A percentile compares a stretch with the other conserved stretches of the same genome.
These are phyloP conservation scores for Pleurotus sapidus DNA, from an alignment of 768 basidiomycete genomes.

Conservation along the genomic window DNA sequence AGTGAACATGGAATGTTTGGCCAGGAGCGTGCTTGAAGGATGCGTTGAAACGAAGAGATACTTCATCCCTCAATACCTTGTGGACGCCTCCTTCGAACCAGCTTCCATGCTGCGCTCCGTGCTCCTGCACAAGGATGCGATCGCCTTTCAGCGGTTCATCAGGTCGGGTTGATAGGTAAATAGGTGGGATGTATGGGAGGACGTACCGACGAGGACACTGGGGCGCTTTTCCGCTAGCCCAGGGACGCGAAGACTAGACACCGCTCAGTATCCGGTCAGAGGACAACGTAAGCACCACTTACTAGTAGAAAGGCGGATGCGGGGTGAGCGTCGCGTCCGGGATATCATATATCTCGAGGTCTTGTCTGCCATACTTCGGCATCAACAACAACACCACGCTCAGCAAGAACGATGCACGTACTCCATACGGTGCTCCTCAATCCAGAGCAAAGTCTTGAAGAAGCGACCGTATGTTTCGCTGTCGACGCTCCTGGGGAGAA, in stretches of 20 bases:
- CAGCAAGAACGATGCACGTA: constrained; percentile 14
- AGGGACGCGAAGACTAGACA: constrained; percentile 36
- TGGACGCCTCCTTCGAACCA: constrained; percentile 66
- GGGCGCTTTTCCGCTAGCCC: constrained; percentile 59
- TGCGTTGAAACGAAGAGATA: constrained; percentile 46
- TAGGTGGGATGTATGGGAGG: background rate
- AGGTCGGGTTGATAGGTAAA: background rate
- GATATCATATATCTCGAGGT: constrained; percentile 39
- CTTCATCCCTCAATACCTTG: constrained; percentile 41
- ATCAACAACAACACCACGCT: background rate
- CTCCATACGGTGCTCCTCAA: constrained; percentile 48
- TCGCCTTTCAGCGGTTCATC: constrained; percentile 36
- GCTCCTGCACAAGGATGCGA: constrained; percentile 46
- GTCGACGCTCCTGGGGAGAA: constrained; percentile 39
- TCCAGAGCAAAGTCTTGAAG: constrained; percentile 54
- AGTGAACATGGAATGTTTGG: constrained; percentile 46
- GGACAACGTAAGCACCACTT: constrained; percentile 12
- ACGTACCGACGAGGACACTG: constrained; percentile 51
- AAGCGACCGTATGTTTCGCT: constrained; percentile 35
- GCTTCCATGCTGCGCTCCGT: constrained; percentile 32
- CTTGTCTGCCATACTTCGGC: constrained; percentile 24
- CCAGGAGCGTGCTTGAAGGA: constrained; percentile 34
- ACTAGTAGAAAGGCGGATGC: constrained; percentile 34
- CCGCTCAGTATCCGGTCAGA: background rate
- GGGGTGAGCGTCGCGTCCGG: constrained; percentile 25